Base-by-base conservation (phyloP, 202 grass and related monocot species). In the Zoysia matrella region DNA sequence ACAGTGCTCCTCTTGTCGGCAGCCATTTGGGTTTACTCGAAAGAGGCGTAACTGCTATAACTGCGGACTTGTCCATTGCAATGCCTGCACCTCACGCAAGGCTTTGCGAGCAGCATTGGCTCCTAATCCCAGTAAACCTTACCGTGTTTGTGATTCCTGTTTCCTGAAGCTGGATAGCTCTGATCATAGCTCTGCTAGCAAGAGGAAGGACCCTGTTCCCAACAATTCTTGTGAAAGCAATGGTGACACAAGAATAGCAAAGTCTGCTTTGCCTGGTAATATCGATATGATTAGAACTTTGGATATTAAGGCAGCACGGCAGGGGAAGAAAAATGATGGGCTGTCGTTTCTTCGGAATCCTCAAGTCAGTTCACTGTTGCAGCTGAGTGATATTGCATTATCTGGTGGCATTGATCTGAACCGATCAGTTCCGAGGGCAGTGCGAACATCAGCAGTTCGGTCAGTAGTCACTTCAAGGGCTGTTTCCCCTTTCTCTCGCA, bases 141-240 rank as follows among this genome's bases (percentile, higher is more conserved):
- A 95, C 67, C 95, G 95, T 77, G 95, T 98, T 80, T 98, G 95
- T 76, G 95, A 98, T 75, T 90, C 90, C 71, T 98, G 95, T 82
- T 91, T 93, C 79, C 79, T 85, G 56, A 94, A 93, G 82, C 80
- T 98, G 82, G 89, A 91, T 71, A 98, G 85, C 66, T 84, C 77
- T 14, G 87, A 83, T 79, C 57, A 73, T 82, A 79, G 36, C 82
- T 81, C 77, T 67, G 86, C 47, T 80, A 89, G 78, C 47, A 76
- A 83, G 69, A 92, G 77, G 82, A 94, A 93, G 73, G 67, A 86
- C 49, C 36, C 67, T 80, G 64, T 62, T 11, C 65, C 84, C 69
- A 50, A 83, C 69, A 45, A 85, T 57, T 67, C 65, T 56, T 73
- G 88, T 73, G 91, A 90, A 83, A 90, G 61, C 76, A 94, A 91